Percentiles rank a stretch among this genome's conserved stretches.
These are phyloP conservation scores for Acidomyces sp. DNA, from an alignment of 495 filamentous ascomycete species.

Conservation along the genomic window DNA sequence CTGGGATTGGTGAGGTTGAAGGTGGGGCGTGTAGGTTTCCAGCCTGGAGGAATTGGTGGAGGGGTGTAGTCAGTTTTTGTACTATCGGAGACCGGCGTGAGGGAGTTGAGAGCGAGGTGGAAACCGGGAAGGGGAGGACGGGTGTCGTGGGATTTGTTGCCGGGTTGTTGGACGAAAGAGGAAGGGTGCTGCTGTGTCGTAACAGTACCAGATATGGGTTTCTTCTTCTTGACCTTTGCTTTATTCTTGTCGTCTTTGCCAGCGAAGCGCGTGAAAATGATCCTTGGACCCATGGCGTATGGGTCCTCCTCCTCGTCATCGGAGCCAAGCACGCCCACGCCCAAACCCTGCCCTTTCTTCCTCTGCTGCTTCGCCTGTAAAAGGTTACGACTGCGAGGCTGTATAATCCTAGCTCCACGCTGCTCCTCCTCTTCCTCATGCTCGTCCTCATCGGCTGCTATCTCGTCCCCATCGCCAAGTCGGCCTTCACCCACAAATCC, in stretches of 20 bases:
- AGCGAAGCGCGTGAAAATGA: constrained; percentile 77
- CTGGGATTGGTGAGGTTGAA: constrained; percentile 63
- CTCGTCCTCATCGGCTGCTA: not conserved
- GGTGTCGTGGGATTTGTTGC: constrained; percentile 83
- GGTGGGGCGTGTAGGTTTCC: constrained; percentile 35
- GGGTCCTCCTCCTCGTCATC: constrained; percentile 96
- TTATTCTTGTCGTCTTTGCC: constrained; percentile 70
- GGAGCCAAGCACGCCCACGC: constrained; percentile 82
- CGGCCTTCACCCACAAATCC: constrained; percentile 60
- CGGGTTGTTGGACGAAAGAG: no score
- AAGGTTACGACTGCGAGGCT: constrained; percentile 7
- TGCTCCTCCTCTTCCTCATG: constrained; percentile 17
- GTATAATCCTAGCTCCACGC: constrained; percentile 12
- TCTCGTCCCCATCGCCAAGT: constrained; percentile 26
- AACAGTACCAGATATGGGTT: no score
- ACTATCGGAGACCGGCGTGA: constrained; percentile 40
- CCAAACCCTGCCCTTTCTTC: constrained; percentile 48
- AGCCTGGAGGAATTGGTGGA: constrained; percentile 61
- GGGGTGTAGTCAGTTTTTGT: constrained; percentile 67
- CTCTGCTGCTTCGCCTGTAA: constrained; percentile 13
- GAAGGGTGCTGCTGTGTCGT: no score
- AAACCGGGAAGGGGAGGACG: constrained; percentile 79
- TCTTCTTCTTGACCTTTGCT: no score
- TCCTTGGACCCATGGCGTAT: constrained; percentile 80
- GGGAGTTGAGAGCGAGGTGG: constrained; percentile 46